Evolutionary conservation across 352 stramenopile genomes (phyloP).

Genomic region (Peronospora tabacina): DNA sequence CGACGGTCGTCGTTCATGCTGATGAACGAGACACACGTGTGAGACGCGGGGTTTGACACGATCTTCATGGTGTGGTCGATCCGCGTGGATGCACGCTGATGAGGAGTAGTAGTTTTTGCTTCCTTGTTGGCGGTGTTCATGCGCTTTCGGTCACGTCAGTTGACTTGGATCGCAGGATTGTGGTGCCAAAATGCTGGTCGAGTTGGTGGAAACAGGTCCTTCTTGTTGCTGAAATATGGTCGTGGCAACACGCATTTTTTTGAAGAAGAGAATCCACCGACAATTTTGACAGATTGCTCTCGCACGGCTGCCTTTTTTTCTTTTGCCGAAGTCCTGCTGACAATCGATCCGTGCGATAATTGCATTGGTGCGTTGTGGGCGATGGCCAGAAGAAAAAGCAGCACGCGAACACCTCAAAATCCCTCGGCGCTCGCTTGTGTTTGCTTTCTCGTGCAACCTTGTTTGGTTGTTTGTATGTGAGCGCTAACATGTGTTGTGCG

Average conservation of each 20-base stretch:
- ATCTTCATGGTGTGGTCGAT: conserved; percentile 23
- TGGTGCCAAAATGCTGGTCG: conserved; percentile 23
- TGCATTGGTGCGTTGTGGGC: conserved; percentile 41
- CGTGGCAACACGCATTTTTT: neutral
- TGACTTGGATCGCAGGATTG: conserved; percentile 21
- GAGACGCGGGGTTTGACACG: conserved; percentile 22
- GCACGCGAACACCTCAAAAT: conserved; percentile 42
- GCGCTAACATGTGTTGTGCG: conserved; percentile 25
- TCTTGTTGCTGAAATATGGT: conserved; percentile 4
- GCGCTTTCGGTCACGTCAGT: conserved; percentile 13
- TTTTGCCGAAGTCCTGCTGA: conserved; percentile 18
- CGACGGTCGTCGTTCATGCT: conserved; percentile 20
- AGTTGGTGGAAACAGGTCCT: conserved; percentile 11
- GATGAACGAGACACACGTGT: conserved; percentile 19
- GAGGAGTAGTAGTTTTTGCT: neutral
- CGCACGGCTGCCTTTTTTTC: conserved; percentile 30
- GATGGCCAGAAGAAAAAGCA: conserved; percentile 37
- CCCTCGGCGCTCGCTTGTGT: conserved; percentile 34
- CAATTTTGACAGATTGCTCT: conserved; percentile 9
- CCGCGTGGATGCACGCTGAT: conserved; percentile 10
- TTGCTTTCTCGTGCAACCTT: conserved; percentile 33
- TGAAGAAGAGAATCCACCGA: conserved; percentile 6
- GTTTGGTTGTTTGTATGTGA: conserved; percentile 4
- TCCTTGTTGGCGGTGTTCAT: conserved; percentile 4
- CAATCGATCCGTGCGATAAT: conserved; percentile 28